Evolutionary conservation across 2,329 filamentous ascomycete species (phyloP), one percentile per base, ranked within the genome.

Genomic region (Aspergillus eucalypticola): DNA sequence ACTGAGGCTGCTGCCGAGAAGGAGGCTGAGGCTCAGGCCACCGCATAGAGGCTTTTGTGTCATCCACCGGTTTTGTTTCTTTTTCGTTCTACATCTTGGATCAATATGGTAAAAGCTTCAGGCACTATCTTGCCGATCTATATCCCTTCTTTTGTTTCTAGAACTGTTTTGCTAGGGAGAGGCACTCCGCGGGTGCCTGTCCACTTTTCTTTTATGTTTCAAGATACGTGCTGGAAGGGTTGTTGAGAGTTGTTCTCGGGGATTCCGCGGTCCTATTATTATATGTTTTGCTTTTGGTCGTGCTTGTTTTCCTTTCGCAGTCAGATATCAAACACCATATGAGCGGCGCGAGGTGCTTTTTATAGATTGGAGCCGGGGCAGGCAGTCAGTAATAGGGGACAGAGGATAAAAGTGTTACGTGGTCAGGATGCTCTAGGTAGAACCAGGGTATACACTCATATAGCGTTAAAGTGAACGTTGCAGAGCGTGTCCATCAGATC

Each of bases 1-100:
- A 64, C 58, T 27, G 69, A 69, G 53, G 54, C 66, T 50, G 63
- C 69, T 63, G 71, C 68, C 21, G 69, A 72, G 66, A 66, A 71
- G 67, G 68, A 70, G 62, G 64, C 58, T 23, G 71, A 71, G 62
- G 66, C 51, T 32, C 70, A 71, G 56, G 69, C 55, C 50, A 68
- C 60, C 53, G 73, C 72, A 66, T 76, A 75, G 64, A 68, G 59
- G 61, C 57, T 59, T 59, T 32, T 52, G 46, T 51, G 41, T 50
- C 29, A 35, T 51, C 38, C 23, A 27, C 27, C n/a, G 19, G 46
- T 25, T 17, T n/a, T 23, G 32, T 35, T 35, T 35, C 29, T 25
- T 54, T 56, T 42, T 51, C 53, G 56, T 49, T 53, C 62, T 65
- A 48, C 59, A 59, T 66, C 58, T 68, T 66, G 58, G 64, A 62